These are phyloP conservation scores for Trematosphaeria pertusa DNA, from an alignment of 2,329 filamentous ascomycete genomes.

Conservation along the genomic window DNA sequence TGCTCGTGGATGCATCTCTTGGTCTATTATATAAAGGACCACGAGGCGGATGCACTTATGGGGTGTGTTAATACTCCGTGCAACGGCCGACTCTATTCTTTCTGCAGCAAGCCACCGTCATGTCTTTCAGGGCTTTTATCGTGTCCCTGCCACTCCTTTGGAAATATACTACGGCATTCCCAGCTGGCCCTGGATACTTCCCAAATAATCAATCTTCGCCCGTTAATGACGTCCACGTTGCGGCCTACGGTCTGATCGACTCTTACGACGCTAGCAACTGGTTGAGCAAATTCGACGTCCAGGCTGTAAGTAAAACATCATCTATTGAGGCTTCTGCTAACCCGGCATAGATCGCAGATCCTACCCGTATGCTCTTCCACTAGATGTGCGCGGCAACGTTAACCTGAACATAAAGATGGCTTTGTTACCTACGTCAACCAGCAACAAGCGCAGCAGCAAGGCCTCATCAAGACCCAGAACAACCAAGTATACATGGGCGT, in stretches of 20 bases:
- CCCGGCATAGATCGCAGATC: constrained; percentile 39
- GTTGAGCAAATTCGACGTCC: constrained; percentile 46
- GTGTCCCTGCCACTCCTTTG: constrained; percentile 12
- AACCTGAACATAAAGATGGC: constrained; percentile 30
- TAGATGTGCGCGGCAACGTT: not conserved
- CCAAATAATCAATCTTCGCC: constrained; percentile 19
- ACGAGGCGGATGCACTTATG: constrained; percentile 2
- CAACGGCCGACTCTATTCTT: constrained; percentile 3
- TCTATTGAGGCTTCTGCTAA: constrained; percentile 4
- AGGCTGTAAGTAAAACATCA: constrained; percentile 25
- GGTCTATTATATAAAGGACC: constrained; percentile 16
- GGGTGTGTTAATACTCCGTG: constrained; percentile 8
- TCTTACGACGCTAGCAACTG: constrained; percentile 49
- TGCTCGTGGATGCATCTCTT: not conserved
- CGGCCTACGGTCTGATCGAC: constrained; percentile 41
- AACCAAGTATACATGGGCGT: constrained; percentile 50
- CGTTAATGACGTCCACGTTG: constrained; percentile 15
- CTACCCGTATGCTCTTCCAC: constrained; percentile 35
- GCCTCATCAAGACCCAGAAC: constrained; percentile 40
- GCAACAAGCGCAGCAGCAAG: constrained; percentile 39
- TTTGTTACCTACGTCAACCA: constrained; percentile 48
- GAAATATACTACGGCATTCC: constrained; percentile 4
- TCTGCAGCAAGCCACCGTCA: constrained; percentile 9
- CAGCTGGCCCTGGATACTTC: constrained; percentile 11
- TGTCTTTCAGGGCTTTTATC: constrained; percentile 18